Evolutionary conservation across 345 rosid genomes (phyloP).

Genomic region (Lagerstroemia speciosa): DNA sequence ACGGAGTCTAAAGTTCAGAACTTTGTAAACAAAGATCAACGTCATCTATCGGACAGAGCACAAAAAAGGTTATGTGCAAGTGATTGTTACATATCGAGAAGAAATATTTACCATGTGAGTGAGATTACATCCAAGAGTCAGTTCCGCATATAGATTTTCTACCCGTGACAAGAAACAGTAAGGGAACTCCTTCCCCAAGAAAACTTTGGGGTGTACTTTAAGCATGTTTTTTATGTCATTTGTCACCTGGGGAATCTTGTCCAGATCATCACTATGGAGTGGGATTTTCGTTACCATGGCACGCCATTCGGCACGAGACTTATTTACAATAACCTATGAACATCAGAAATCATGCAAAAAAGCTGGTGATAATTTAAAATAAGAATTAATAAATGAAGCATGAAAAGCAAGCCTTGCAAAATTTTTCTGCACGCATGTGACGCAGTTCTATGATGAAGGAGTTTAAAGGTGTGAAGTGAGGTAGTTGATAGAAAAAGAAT

Average conservation of each 20-base stretch:
- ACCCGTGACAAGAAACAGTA: constrained; percentile 69
- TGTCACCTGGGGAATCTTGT: constrained; percentile 63
- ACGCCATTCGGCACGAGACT: constrained; percentile 81
- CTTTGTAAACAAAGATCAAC: not conserved
- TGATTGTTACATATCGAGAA: not conserved
- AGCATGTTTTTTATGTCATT: constrained; percentile 61
- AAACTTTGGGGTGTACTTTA: constrained; percentile 52
- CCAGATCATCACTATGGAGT: constrained; percentile 50
- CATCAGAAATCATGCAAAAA: constrained; percentile 2
- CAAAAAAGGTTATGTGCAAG: not conserved
- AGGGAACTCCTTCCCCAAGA: constrained; percentile 73
- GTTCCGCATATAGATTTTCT: constrained; percentile 61
- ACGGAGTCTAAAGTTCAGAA: not conserved
- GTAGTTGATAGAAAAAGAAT: not conserved
- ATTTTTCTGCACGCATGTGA: not conserved
- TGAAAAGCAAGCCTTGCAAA: not conserved
- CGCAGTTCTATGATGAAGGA: not conserved
- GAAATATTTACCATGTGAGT: constrained; percentile 44
- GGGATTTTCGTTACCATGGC: constrained; percentile 59
- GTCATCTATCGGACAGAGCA: not conserved
- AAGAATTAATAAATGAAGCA: not conserved
- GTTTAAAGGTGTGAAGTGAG: not conserved
- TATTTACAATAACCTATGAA: constrained; percentile 71
- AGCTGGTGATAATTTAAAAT: not conserved
- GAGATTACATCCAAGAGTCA: constrained; percentile 85